Evolutionary conservation across 2,329 filamentous ascomycete species (phyloP).

Genomic region (Fusarium sororula): DNA sequence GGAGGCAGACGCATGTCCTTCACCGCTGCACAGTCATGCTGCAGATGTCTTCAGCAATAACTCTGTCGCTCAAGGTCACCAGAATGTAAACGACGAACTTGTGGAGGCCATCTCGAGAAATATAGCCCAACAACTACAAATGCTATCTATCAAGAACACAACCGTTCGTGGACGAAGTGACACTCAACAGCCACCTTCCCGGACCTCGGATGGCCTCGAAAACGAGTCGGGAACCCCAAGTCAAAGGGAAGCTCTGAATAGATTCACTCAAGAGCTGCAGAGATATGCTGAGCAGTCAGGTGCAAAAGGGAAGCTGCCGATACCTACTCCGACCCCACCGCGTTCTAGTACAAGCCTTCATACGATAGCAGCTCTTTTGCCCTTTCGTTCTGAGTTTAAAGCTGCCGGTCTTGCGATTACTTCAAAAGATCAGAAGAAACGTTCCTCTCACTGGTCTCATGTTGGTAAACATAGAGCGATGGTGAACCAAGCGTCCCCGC

Average conservation of each 20-base stretch:
- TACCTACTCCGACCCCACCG: slow-evolving; percentile 52
- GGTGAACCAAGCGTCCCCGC: background rate
- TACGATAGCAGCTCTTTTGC: slow-evolving; percentile 63
- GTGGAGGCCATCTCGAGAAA: slow-evolving; percentile 57
- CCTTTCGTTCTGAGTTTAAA: slow-evolving; percentile 63
- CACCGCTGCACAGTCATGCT: background rate
- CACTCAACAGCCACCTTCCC: background rate
- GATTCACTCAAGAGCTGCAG: slow-evolving; percentile 46
- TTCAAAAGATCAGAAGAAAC: slow-evolving; percentile 56
- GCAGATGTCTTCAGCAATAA: slow-evolving; percentile 22
- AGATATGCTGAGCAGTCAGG: slow-evolving; percentile 47
- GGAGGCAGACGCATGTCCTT: background rate
- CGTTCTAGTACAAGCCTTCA: slow-evolving; percentile 56
- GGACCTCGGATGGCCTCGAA: background rate
- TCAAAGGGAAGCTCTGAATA: slow-evolving; percentile 53
- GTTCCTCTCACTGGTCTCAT: background rate
- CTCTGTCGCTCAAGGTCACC: slow-evolving; percentile 40
- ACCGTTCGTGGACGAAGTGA: background rate
- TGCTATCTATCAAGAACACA: slow-evolving; percentile 47
- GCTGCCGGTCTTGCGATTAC: slow-evolving; percentile 66
- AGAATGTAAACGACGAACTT: slow-evolving; percentile 50
- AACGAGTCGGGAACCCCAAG: slow-evolving; percentile 54
- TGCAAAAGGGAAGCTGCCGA: slow-evolving; percentile 49
- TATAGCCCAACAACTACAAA: slow-evolving; percentile 55
- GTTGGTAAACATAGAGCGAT: slow-evolving; percentile 14